phyloP scores from a whole-genome alignment of 1,284 basidiomycete species.

The Lentinus polychrous region DNA sequence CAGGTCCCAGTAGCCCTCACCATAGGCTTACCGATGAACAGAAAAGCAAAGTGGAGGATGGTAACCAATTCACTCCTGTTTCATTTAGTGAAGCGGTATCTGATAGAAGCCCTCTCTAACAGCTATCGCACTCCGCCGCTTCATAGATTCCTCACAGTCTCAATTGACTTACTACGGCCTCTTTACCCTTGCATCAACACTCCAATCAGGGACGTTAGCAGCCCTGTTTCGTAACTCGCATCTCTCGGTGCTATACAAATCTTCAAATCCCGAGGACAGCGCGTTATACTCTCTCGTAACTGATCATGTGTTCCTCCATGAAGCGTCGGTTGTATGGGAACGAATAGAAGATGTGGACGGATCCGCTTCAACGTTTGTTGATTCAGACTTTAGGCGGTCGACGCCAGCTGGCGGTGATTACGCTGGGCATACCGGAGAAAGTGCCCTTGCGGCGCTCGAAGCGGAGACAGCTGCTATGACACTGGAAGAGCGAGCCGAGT shows the following conservation, averaged over 20 bases:
- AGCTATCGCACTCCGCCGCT: constrained; percentile 66
- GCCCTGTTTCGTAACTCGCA: constrained; percentile 89
- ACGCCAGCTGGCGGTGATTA: constrained; percentile 74
- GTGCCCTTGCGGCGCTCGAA: constrained; percentile 33
- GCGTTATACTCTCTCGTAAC: constrained; percentile 77
- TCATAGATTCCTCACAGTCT: constrained; percentile 68
- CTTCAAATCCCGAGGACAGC: constrained; percentile 29
- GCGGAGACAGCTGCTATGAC: constrained; percentile 22
- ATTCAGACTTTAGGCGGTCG: constrained; percentile 56
- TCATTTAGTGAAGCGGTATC: neutral
- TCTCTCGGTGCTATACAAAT: constrained; percentile 80
- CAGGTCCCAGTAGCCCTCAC: constrained; percentile 9
- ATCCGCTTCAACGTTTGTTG: constrained; percentile 66
- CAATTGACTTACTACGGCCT: constrained; percentile 84
- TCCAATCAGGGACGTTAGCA: constrained; percentile 52
- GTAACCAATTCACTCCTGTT: constrained; percentile 27
- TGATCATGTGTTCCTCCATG: constrained; percentile 73
- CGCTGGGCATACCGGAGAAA: constrained; percentile 66
- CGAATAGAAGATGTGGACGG: constrained; percentile 84
- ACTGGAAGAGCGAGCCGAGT: constrained; percentile 48
- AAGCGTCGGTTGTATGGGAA: constrained; percentile 83
- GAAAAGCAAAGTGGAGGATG: constrained; percentile 54
- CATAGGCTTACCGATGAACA: constrained; percentile 30
- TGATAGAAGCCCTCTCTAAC: neutral
- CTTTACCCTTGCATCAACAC: constrained; percentile 55